A percentile compares a stretch with the other conserved stretches of the same genome.
phyloP scores from a whole-genome alignment of 1,284 basidiomycete species.

The Apiotrichum akiyoshidainum region DNA sequence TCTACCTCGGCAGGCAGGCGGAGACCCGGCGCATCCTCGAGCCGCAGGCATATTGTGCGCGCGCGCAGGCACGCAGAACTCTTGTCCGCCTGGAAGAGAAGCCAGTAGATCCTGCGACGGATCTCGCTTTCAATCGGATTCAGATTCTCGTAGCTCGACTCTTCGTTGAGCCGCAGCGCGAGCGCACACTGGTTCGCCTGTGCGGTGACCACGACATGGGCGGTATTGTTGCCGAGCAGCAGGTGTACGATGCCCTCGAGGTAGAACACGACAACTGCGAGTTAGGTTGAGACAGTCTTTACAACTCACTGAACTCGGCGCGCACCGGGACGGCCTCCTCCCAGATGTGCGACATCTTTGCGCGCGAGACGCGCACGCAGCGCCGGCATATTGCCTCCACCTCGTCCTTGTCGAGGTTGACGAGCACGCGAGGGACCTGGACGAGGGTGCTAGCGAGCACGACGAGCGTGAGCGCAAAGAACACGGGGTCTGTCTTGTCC shows the following conservation, averaged over 20 bases:
- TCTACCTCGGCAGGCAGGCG: slow-evolving; percentile 45
- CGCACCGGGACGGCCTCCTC: slow-evolving; percentile 26
- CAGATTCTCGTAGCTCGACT: slow-evolving; percentile 37
- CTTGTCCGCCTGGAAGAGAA: slow-evolving; percentile 49
- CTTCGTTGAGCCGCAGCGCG: slow-evolving; percentile 41
- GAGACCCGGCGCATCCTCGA: slow-evolving; percentile 36
- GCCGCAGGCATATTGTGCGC: slow-evolving; percentile 34
- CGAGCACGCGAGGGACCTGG: slow-evolving; percentile 38
- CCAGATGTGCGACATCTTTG: slow-evolving; percentile 37
- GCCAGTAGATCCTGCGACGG: slow-evolving; percentile 41
- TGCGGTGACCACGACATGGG: slow-evolving; percentile 38
- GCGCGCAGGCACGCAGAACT: slow-evolving; percentile 41
- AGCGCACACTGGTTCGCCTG: slow-evolving; percentile 43
- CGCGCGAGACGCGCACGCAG: slow-evolving; percentile 33
- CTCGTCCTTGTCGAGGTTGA: slow-evolving; percentile 40
- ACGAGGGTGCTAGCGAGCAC: slow-evolving; percentile 42
- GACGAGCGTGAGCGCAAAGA: slow-evolving; percentile 35
- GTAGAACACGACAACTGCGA: slow-evolving; percentile 21
- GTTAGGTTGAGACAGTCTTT: neutral
- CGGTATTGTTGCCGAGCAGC: slow-evolving; percentile 42
- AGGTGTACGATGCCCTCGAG: slow-evolving; percentile 43
- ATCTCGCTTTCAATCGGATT: slow-evolving; percentile 43
- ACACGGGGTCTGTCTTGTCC: slow-evolving; percentile 39
- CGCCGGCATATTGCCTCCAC: slow-evolving; percentile 34
- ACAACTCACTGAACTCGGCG: slow-evolving; percentile 17